Evolutionary conservation across 2,329 filamentous ascomycete genomes (phyloP).

Genomic region (Aspergillus transmontanensis): DNA sequence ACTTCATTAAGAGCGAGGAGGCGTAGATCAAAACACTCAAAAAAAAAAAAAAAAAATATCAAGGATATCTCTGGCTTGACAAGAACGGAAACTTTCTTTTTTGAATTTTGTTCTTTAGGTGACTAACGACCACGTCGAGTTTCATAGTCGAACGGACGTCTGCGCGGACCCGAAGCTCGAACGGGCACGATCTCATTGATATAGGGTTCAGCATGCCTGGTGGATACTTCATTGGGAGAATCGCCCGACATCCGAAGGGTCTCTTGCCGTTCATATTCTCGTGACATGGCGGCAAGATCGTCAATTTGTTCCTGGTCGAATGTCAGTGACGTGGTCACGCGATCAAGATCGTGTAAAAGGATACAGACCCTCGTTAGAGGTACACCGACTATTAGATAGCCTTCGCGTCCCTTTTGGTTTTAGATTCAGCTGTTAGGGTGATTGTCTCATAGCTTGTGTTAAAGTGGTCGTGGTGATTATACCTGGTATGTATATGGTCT

Average conservation of each 20-base stretch:
- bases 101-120: not conserved
- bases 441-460: conserved; percentile 4
- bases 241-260: conserved; percentile 46
- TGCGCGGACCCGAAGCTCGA: conserved; percentile 31
- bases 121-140: conserved; percentile 27
- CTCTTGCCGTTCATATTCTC: conserved; percentile 52
- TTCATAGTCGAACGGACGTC: conserved; percentile 30
- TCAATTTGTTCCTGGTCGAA: conserved; percentile 50
- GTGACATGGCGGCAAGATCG: conserved; percentile 50
- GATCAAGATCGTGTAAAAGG: not conserved
- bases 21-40: not conserved
- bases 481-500: conserved; percentile 53
- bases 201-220: conserved; percentile 37
- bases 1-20: not conserved
- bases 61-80: conserved; percentile 18
- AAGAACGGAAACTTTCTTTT: not conserved
- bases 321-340: conserved; percentile 14
- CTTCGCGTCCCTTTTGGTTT: conserved; percentile 48
- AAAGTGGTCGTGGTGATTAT: conserved; percentile 16
- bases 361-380: conserved; percentile 48
- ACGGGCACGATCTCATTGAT: conserved; percentile 49
- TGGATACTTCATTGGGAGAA: conserved; percentile 20
- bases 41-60: not conserved
- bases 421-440: conserved; percentile 28
- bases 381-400: conserved; percentile 50